Evolutionary conservation across 495 filamentous ascomycete genomes (phyloP), one percentile per base, ranked within the genome.

Genomic region (Lindgomyces ingoldianus): DNA sequence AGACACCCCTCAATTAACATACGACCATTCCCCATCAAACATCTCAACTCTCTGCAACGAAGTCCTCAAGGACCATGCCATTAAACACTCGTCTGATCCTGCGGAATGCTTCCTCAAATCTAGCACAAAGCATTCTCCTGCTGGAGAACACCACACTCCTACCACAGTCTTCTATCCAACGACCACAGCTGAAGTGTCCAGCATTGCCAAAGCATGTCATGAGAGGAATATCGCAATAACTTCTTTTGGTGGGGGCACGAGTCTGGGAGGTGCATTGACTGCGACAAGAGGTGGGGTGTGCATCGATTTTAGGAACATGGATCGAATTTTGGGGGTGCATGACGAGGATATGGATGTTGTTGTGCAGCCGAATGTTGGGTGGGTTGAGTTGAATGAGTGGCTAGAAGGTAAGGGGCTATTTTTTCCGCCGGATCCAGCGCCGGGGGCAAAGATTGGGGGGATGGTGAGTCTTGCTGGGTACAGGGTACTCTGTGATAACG

Each of bases 381-480:
- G 89, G 89, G 87, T 91, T 72, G 39, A 78, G 10, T 78, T 93
- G 9, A 92, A 93, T 74, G 85, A 90, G 68, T 77, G 84, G 60
- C 78, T 93, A 21, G 81, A 78, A 30, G 74, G 84, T 56, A 77
- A 88, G 19, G 83, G 83, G 27, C 77, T 93, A 1, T 92, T 92
- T 79, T 91, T 93, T 72, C 89, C 89, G 9, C 88, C 88, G 0
- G 89, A 93, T 73, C 89, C 89, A 14, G 89, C 90, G 27, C 88
- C 87, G 26, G 87, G 87, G 12, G 88, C 88, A 47, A 89, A 89
- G 84, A 94, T 97, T 64, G 93, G 93, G 45, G 93, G 93, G 42
- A 97, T 97, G 93, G 85, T 96, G 90, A 87, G 1, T 96, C n/a
- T n/a, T 90, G 18, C 1, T 49, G n/a, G 9, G n/a, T n/a, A n/a